Base-by-base conservation (phyloP, 2,329 filamentous ascomycete species). In the Cercospora zeina region DNA sequence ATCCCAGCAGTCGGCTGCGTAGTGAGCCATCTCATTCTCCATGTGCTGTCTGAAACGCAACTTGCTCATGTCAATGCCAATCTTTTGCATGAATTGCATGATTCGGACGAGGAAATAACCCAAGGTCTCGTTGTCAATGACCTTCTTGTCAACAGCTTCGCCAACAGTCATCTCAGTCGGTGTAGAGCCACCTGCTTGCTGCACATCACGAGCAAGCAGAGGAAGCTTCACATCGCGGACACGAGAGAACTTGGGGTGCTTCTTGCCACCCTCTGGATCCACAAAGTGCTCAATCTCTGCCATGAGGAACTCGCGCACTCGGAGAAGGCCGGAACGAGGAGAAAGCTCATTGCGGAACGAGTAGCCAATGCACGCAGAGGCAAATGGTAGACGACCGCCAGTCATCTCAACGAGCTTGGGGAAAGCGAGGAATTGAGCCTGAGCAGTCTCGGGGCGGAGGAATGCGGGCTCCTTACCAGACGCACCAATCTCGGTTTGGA, bases 251-350 rank as follows among this genome's bases (percentile, higher is more conserved):
- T 93, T 89, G 57, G 84, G 79, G 76, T 99, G 95, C 80, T 95
- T 96, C 86, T 99, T 99, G 78, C 92, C 91, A 74, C 91, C 87
- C 73, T 95, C 83, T 10, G 95, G 95, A 73, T 99, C 95, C 69
- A 99, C 95, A 74, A 91, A 99, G 78, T 99, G 95, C 81, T 99
- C 95, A 70, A 99, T 96, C 79, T 99, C 95, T 24, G 93, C 95
- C 95, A 99, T 97, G 71, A 97, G 80, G 80, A 99, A 97, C 77
- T 99, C 95, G 71, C 95, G 90, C 47, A 99, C 95, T 70, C 95
- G 89, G 62, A 99, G 80, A 42, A 99, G 87, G 78, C 95, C 95
- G 67, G 91, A 86, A 60, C 95, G 87, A 9, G 95, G 95, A 0
- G 95, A 97, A 70, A 99, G 97, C 75, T 99, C 95, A 76, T 99